phyloP scores from a whole-genome alignment of 2,329 filamentous ascomycete species.

The Fusarium buharicum region DNA sequence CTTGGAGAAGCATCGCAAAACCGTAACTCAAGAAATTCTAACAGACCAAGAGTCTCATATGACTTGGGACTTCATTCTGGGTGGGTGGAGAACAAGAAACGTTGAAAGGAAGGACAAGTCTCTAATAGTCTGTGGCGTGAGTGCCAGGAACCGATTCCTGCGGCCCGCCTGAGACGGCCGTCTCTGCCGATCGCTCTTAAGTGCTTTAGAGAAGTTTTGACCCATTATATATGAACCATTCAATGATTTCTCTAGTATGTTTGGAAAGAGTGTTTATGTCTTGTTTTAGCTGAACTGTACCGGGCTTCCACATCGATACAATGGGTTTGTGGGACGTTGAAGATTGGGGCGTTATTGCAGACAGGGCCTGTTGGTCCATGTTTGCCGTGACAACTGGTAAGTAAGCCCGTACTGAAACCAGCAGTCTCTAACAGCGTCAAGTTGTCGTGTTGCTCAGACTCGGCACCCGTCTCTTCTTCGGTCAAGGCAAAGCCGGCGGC shows the following conservation, averaged over 20 bases:
- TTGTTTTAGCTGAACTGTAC: too few species aligned
- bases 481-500: conserved; percentile 30
- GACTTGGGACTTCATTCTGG: too few species aligned
- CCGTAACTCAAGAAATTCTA: too few species aligned
- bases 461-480: conserved; percentile 31
- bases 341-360: conserved; percentile 39
- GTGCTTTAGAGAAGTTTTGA: neutral
- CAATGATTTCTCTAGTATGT: neutral
- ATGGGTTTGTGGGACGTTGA: conserved; percentile 39
- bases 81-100: neutral
- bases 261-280: neutral
- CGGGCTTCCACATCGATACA: neutral
- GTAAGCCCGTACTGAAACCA: neutral
- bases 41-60: too few species aligned
- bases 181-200: neutral
- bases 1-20: too few species aligned
- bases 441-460: conserved; percentile 40
- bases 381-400: conserved; percentile 39
- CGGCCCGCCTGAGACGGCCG: neutral
- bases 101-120: neutral
- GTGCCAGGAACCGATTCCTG: conserved; percentile 2
- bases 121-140: neutral
- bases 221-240: neutral
- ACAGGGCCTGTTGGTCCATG: conserved; percentile 43
- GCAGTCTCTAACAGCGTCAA: neutral